Conservation (phyloP, 2,329 filamentous ascomycete genomes). For the Iodosphaeria phyllophila region DNA sequence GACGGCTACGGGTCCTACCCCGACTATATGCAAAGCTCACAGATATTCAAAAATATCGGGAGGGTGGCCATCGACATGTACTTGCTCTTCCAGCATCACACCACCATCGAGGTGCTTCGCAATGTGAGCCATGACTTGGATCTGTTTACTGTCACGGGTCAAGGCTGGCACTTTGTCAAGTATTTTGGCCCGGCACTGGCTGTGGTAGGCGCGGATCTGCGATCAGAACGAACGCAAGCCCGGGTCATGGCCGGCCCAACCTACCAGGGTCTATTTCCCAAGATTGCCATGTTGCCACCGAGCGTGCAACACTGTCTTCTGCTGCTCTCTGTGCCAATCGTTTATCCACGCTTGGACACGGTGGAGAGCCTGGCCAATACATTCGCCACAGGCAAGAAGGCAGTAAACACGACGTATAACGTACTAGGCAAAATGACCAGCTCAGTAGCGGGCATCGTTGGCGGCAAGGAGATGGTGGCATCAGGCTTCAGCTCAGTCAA, state of each 20-base stretch:
- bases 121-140: conserved; percentile 78
- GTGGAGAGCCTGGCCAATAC: conserved; percentile 85
- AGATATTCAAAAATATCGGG: conserved; percentile 97
- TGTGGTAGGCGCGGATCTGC: conserved; percentile 76
- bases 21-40: conserved; percentile 93
- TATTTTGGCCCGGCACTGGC: conserved; percentile 83
- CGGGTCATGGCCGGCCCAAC: conserved; percentile 93
- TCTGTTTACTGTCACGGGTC: conserved; percentile 91
- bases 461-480: conserved; percentile 80
- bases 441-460: conserved; percentile 86
- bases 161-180: conserved; percentile 97
- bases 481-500: conserved; percentile 91
- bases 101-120: conserved; percentile 79
- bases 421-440: conserved; percentile 88
- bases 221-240: conserved; percentile 75
- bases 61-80: conserved; percentile 96
- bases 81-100: conserved; percentile 94
- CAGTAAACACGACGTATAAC: conserved; percentile 91
- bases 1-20: conserved; percentile 96
- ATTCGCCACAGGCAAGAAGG: conserved; percentile 87
- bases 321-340: conserved; percentile 80
- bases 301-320: conserved; percentile 93
- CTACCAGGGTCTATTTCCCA: conserved; percentile 94
- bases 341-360: conserved; percentile 82
- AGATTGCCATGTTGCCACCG: conserved; percentile 74